These are phyloP conservation scores for Eucalyptus pauciflora DNA, from an alignment of 345 rosid species.

Conservation along the genomic window DNA sequence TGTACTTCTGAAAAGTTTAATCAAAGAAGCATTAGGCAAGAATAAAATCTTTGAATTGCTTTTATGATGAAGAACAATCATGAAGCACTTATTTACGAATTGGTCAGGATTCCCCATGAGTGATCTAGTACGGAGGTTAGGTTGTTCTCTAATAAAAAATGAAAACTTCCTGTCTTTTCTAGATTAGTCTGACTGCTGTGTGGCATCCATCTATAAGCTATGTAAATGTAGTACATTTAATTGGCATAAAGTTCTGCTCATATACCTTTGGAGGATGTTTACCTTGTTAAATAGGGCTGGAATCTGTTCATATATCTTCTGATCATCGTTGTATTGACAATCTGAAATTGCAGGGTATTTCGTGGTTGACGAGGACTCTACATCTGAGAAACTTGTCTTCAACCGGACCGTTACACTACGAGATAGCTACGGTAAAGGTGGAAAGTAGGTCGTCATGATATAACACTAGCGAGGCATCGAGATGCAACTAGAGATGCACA, in stretches of 20 bases:
- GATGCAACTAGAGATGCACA: neutral
- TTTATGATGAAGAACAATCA: neutral
- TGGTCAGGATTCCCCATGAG: neutral
- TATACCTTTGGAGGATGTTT: neutral
- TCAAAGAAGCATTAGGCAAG: neutral
- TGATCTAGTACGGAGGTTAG: neutral
- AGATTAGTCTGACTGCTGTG: neutral
- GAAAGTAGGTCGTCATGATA: constrained; percentile 18
- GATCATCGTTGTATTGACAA: neutral
- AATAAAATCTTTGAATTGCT: neutral
- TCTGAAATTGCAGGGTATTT: constrained; percentile 52
- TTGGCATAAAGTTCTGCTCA: neutral
- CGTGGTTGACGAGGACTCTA: constrained; percentile 66
- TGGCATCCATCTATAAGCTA: neutral
- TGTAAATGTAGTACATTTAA: neutral
- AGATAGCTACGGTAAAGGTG: constrained; percentile 41
- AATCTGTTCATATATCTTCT: neutral
- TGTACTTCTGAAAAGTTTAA: neutral
- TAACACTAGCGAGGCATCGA: neutral
- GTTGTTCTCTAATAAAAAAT: neutral
- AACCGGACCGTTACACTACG: constrained; percentile 75
- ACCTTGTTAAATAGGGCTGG: neutral
- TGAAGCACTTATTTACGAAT: neutral
- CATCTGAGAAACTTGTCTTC: constrained; percentile 61
- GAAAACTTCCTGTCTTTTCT: neutral